These are phyloP conservation scores for Microbotryomycetes sp. DNA, from an alignment of 1,284 basidiomycete species.

Conservation along the genomic window DNA sequence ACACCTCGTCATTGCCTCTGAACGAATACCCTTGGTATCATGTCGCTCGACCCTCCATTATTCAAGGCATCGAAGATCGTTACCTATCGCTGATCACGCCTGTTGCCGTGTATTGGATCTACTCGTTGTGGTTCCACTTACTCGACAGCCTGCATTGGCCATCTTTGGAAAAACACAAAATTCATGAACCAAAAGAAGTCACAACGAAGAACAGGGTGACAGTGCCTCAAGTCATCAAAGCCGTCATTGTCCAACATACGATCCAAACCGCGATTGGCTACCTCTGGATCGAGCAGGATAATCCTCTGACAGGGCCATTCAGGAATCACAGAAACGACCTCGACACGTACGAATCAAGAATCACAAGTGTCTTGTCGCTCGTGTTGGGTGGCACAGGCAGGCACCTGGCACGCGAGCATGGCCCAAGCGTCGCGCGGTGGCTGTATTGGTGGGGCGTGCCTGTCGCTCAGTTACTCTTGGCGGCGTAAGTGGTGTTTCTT, in stretches of 20 bases:
- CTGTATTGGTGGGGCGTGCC: slow-evolving; percentile 96
- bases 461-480: slow-evolving; percentile 62
- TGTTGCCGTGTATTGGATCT: slow-evolving; percentile 77
- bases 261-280: slow-evolving; percentile 75
- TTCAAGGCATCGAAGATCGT: slow-evolving; percentile 62
- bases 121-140: slow-evolving; percentile 71
- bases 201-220: slow-evolving; percentile 69
- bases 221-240: slow-evolving; percentile 61
- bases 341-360: slow-evolving; percentile 47
- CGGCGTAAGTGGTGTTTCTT: slow-evolving; percentile 61
- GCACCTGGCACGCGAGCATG: slow-evolving; percentile 46
- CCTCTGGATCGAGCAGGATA: slow-evolving; percentile 59
- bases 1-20: neutral
- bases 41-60: slow-evolving; percentile 48
- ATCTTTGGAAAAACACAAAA: slow-evolving; percentile 75
- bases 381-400: slow-evolving; percentile 45
- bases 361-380: slow-evolving; percentile 49
- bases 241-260: slow-evolving; percentile 76
- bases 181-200: slow-evolving; percentile 82
- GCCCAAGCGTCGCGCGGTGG: slow-evolving; percentile 57
- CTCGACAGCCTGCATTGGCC: slow-evolving; percentile 64
- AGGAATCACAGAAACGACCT: slow-evolving; percentile 51
- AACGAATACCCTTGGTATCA: slow-evolving; percentile 30
- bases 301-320: slow-evolving; percentile 40
- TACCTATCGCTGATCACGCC: slow-evolving; percentile 67